Percentiles rank a stretch among this genome's conserved stretches.
Evolutionary conservation across 2,329 filamentous ascomycete species (phyloP).

Genomic region (Verticillium zaregamsianum): DNA sequence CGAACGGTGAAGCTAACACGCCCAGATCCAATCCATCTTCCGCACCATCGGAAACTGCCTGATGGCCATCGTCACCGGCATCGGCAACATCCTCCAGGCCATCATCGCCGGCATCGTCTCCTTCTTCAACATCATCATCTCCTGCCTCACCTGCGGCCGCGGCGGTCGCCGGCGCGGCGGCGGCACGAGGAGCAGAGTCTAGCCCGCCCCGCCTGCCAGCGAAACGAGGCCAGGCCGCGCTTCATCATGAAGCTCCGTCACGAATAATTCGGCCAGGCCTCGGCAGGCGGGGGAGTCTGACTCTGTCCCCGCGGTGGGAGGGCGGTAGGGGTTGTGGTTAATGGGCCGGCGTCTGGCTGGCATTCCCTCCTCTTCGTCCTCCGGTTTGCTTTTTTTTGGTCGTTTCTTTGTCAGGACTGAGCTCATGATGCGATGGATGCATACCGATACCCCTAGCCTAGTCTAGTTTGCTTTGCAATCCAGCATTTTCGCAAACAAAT

Average conservation of each 20-base stretch:
- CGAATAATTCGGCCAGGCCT: not conserved
- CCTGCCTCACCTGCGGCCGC: slow-evolving; percentile 56
- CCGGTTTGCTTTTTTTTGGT: not conserved
- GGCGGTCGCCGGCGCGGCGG: slow-evolving; percentile 25
- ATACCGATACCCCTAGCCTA: not conserved
- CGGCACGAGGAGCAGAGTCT: slow-evolving; percentile 28
- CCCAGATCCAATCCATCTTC: slow-evolving; percentile 55
- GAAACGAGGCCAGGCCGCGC: not conserved
- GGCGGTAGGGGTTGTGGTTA: not conserved
- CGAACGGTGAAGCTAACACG: slow-evolving; percentile 16
- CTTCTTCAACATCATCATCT: slow-evolving; percentile 63
- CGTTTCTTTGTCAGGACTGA: not conserved
- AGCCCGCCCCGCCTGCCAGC: slow-evolving; percentile 7
- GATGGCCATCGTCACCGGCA: slow-evolving; percentile 65
- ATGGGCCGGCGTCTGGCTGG: not conserved
- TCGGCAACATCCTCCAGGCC: slow-evolving; percentile 59
- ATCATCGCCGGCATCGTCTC: slow-evolving; percentile 65
- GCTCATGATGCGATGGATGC: not conserved
- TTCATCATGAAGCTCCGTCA: too few species aligned
- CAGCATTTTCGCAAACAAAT: not conserved
- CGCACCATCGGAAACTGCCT: slow-evolving; percentile 62
- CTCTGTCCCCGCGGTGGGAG: not conserved
- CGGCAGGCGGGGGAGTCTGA: not conserved
- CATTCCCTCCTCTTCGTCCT: not conserved
- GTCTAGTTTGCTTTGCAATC: not conserved